Percentiles rank a stretch among this genome's conserved stretches.
phyloP scores from a whole-genome alignment of 257 asterid species.

The Plantago elongata region DNA sequence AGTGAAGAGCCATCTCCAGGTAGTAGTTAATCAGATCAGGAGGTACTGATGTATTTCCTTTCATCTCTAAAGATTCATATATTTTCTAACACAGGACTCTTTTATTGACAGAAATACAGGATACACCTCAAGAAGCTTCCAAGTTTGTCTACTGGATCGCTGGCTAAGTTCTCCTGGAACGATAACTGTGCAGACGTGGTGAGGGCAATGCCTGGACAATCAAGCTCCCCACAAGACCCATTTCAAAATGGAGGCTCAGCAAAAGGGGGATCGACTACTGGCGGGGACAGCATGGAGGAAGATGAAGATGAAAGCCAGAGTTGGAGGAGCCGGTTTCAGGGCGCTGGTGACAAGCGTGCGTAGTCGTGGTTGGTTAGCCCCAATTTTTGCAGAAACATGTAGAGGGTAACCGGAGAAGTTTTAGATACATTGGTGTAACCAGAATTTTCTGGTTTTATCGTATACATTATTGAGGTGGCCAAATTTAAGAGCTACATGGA shows the following conservation, averaged over 20 bases:
- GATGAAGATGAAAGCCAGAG: slow-evolving; percentile 34
- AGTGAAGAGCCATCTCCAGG: slow-evolving; percentile 58
- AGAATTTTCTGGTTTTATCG: too few relatives aligned
- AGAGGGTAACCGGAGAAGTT: too few relatives aligned
- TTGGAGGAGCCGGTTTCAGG: slow-evolving; percentile 25
- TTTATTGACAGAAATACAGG: slow-evolving; percentile 48
- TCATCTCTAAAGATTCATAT: too few relatives aligned
- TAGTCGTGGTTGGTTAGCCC: not conserved
- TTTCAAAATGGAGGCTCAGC: slow-evolving; percentile 24
- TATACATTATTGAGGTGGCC: too few relatives aligned
- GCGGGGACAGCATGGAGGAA: slow-evolving; percentile 32
- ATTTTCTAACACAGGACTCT: not conserved
- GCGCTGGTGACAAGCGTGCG: not conserved
- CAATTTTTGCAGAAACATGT: slow-evolving; percentile 32
- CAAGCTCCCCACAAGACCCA: slow-evolving; percentile 48
- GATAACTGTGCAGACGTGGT: not conserved
- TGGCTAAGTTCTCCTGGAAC: slow-evolving; percentile 6
- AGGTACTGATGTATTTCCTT: too few relatives aligned
- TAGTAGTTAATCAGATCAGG: not conserved
- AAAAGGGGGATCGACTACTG: slow-evolving; percentile 24
- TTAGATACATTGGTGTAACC: too few relatives aligned
- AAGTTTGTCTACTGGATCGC: slow-evolving; percentile 8
- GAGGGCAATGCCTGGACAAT: slow-evolving; percentile 11
- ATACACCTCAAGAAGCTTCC: slow-evolving; percentile 42
- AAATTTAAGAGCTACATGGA: too few relatives aligned